These are phyloP conservation scores for Thraustotheca clavata DNA, from an alignment of 352 stramenopile species.

Conservation along the genomic window DNA sequence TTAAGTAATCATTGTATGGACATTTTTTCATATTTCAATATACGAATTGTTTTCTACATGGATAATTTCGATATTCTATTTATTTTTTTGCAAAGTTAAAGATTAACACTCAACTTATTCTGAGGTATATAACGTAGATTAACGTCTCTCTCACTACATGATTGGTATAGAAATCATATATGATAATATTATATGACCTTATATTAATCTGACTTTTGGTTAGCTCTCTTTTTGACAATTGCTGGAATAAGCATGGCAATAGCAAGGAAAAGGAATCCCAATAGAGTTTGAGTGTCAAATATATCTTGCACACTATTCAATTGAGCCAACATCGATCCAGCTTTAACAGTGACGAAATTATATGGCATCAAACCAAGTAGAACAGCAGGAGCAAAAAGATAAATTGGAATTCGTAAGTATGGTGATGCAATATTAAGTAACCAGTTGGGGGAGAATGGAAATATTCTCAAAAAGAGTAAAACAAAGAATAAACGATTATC, in stretches of 20 bases:
- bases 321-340: slow-evolving; percentile 64
- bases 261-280: slow-evolving; percentile 44
- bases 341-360: slow-evolving; percentile 76
- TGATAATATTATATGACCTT: too few species aligned
- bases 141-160: too few species aligned
- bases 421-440: slow-evolving; percentile 76
- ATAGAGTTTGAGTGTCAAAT: slow-evolving; percentile 43
- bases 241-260: slow-evolving; percentile 60
- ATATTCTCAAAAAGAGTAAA: slow-evolving; percentile 67
- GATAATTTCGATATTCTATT: neutral
- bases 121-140: too few species aligned
- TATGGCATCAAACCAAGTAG: slow-evolving; percentile 67
- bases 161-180: too few species aligned
- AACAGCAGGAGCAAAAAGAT: slow-evolving; percentile 53
- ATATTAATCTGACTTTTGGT: too few species aligned
- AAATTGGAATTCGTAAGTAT: slow-evolving; percentile 61
- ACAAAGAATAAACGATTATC: slow-evolving; percentile 46
- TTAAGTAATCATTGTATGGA: too few species aligned
- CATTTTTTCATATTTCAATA: too few species aligned
- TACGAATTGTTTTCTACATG: too few species aligned
- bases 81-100: neutral
- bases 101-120: too few species aligned
- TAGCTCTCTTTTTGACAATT: slow-evolving; percentile 36
- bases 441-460: slow-evolving; percentile 81
- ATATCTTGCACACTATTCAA: slow-evolving; percentile 56